Evolutionary conservation across 176 grass and related monocot species (phyloP), one percentile per base, ranked within the genome.

Genomic region (Areca catechu): DNA sequence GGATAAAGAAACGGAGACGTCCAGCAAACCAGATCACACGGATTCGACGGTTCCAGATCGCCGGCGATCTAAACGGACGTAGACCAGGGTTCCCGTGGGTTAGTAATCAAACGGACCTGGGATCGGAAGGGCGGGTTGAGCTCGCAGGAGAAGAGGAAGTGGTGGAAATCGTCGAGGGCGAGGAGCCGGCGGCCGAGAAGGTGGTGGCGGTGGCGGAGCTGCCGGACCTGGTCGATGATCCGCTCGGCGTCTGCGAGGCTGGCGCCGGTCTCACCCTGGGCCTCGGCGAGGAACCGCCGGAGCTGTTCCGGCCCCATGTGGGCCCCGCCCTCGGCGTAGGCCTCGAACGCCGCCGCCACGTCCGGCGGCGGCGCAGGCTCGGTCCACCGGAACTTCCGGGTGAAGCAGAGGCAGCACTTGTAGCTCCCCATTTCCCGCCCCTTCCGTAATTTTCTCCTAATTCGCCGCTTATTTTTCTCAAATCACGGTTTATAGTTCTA

Each of bases 351-450:
- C 17, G 34, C 27, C 51, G 5, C 20, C 50, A 67, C 65, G 65
- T 67, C 65, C 7, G 25, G n/a, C 51, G 65, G 65, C 27, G 65
- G 51, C 24, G 50, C 25, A 25, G 14, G 25, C n/a, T 18, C 51
- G n/a, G 24, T 67, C 16, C 24, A 43, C 7, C 16, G n/a, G 51
- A 67, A 67, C 65, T 67, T 67, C 9, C 65, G 65, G 49, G 65
- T 54, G 65, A 67, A 67, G 51, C 50, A 67, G 51, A 67, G 16
- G 51, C 65, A 67, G 50, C 6, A 67, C 51, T 54, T 54, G 65
- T 67, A 67, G 65, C 51, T 67, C 5, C 51, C 27, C 65, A 53
- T 54, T 25, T 12, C 24, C 62, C 47, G 19, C 14, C 47, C 19
- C 27, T 29, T 29, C 47, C 61, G 61, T 16, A 4, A 12, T 2